These are phyloP conservation scores for Lolium perenne DNA, from an alignment of 176 grass and related monocot genomes.

Conservation along the genomic window DNA sequence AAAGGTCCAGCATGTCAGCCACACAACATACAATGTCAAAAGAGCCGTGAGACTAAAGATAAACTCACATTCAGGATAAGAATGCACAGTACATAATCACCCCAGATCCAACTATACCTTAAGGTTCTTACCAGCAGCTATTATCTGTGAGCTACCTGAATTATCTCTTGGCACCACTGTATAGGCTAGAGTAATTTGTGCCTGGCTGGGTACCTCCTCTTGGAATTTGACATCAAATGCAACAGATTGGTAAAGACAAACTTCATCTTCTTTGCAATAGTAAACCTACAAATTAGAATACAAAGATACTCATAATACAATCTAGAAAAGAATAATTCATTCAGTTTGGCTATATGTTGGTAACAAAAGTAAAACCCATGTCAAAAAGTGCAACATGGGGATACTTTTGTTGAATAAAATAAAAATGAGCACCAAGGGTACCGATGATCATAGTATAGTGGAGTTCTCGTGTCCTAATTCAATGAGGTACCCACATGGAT, in stretches of 20 bases:
- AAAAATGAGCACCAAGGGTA: slow-evolving; percentile 1
- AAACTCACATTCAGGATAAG: slow-evolving; percentile 35
- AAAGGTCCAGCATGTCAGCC: slow-evolving; percentile 34
- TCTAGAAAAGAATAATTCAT: slow-evolving; percentile 19
- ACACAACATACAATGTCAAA: background rate
- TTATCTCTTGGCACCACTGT: slow-evolving; percentile 64
- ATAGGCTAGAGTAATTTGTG: slow-evolving; percentile 66
- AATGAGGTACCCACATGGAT: background rate
- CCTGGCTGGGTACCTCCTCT: slow-evolving; percentile 45
- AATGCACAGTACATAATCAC: slow-evolving; percentile 15
- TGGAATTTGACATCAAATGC: slow-evolving; percentile 86
- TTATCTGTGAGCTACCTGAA: slow-evolving; percentile 53
- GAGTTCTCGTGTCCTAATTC: slow-evolving; percentile 8
- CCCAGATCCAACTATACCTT: slow-evolving; percentile 38
- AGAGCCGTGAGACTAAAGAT: background rate
- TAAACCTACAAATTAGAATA: slow-evolving; percentile 71
- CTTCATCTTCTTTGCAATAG: slow-evolving; percentile 92
- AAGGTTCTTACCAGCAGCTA: slow-evolving; percentile 49
- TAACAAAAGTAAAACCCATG: slow-evolving; percentile 22
- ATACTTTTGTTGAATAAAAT: slow-evolving; percentile 26
- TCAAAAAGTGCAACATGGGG: slow-evolving; percentile 25
- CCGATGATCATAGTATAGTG: slow-evolving; percentile 7
- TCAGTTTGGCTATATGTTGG: slow-evolving; percentile 1
- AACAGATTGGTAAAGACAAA: slow-evolving; percentile 88
- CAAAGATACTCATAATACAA: slow-evolving; percentile 21